A percentile compares a stretch with the other conserved stretches of the same genome.
phyloP scores from a whole-genome alignment of 2,329 filamentous ascomycete genomes.

The Triangularia verruculosa region DNA sequence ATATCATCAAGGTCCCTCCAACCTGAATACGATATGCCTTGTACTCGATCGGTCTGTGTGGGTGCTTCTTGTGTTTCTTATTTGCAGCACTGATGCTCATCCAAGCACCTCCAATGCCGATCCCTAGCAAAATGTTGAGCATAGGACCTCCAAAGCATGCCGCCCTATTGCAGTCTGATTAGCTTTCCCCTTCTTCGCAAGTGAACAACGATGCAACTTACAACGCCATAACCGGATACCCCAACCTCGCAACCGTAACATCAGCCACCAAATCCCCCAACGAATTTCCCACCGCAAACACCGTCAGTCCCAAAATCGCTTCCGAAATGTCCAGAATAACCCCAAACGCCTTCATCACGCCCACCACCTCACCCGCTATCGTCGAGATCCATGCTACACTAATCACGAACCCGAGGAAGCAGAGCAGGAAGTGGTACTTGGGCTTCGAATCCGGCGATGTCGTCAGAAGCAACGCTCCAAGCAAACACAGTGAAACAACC shows the following conservation, averaged over 20 bases:
- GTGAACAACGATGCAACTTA: constrained; percentile 35
- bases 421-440: constrained; percentile 73
- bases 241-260: constrained; percentile 87
- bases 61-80: constrained; percentile 64
- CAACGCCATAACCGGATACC: constrained; percentile 93
- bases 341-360: constrained; percentile 87
- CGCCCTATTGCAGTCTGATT: constrained; percentile 47
- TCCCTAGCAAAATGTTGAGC: constrained; percentile 93
- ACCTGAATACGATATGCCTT: constrained; percentile 81
- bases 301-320: constrained; percentile 87
- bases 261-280: constrained; percentile 92
- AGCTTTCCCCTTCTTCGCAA: constrained; percentile 20
- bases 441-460: constrained; percentile 67
- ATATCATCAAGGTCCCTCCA: constrained; percentile 80
- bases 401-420: constrained; percentile 86
- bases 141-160: constrained; percentile 98
- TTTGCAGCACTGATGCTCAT: constrained; percentile 75
- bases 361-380: constrained; percentile 92
- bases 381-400: constrained; percentile 95
- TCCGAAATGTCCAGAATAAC: constrained; percentile 92
- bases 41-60: constrained; percentile 61
- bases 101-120: constrained; percentile 86
- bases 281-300: constrained; percentile 95
- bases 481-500: constrained; percentile 62
- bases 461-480: constrained; percentile 64